phyloP scores from a whole-genome alignment of 179 eudicot species.

The Nepenthes alata region DNA sequence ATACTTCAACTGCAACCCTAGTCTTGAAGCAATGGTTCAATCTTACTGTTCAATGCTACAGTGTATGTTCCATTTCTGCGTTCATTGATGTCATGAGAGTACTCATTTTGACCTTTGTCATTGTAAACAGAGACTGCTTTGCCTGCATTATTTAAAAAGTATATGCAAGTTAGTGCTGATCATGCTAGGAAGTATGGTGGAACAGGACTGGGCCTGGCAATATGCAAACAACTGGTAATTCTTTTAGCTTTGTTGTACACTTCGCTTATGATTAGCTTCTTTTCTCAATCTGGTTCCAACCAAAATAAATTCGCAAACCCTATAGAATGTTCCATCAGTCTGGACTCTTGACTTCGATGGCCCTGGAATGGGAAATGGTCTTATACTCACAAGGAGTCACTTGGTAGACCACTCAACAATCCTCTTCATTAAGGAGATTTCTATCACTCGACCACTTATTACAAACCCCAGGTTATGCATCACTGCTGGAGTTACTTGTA shows the following conservation, averaged over 20 bases:
- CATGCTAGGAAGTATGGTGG: constrained; percentile 96
- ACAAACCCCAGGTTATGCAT: too few relatives aligned
- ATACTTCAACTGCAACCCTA: too few relatives aligned
- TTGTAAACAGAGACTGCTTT: constrained; percentile 59
- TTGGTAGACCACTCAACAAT: too few relatives aligned
- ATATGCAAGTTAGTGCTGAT: constrained; percentile 88
- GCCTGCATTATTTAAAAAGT: constrained; percentile 74
- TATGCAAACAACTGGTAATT: constrained; percentile 90
- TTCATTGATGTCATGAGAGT: too few relatives aligned
- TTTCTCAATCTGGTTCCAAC: not conserved
- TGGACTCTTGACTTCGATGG: too few relatives aligned
- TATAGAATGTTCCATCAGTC: too few relatives aligned
- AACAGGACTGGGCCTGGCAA: constrained; percentile 89
- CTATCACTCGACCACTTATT: too few relatives aligned
- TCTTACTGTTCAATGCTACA: not conserved
- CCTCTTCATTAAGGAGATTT: too few relatives aligned
- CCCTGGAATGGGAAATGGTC: too few relatives aligned
- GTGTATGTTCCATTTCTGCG: not conserved
- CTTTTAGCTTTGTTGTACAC: constrained; percentile 2
- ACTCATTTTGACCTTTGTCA: not conserved
- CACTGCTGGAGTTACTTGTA: too few relatives aligned
- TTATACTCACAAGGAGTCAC: too few relatives aligned
- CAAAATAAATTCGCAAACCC: too few relatives aligned
- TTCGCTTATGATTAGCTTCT: not conserved
- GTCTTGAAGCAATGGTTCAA: not conserved